These are phyloP conservation scores for Jatropha curcas DNA, from an alignment of 345 rosid species.

Conservation along the genomic window DNA sequence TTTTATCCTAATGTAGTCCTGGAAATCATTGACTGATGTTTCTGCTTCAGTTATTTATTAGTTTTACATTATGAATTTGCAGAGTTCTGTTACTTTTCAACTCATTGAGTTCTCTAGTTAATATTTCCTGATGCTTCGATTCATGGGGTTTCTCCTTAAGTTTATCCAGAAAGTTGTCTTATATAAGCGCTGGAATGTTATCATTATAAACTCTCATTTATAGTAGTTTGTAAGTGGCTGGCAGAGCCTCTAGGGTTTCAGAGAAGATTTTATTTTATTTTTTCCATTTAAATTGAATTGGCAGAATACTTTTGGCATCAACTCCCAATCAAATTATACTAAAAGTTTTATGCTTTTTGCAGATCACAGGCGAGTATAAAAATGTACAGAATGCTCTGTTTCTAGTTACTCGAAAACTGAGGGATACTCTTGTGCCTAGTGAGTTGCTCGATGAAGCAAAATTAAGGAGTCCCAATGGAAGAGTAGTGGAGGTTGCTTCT, in stretches of 20 bases:
- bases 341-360: slow-evolving; percentile 18
- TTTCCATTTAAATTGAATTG: neutral
- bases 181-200: neutral
- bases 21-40: too few species aligned
- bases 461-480: slow-evolving; percentile 24
- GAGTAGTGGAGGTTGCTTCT: slow-evolving; percentile 23
- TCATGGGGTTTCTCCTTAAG: neutral
- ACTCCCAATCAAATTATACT: neutral
- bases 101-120: neutral
- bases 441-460: slow-evolving; percentile 35
- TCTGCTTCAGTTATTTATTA: too few species aligned
- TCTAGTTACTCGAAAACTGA: slow-evolving; percentile 39
- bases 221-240: neutral
- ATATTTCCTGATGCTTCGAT: slow-evolving; percentile 5
- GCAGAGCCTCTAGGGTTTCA: neutral
- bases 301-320: slow-evolving; percentile 15
- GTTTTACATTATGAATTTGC: too few species aligned
- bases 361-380: slow-evolving; percentile 47
- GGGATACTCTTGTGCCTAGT: slow-evolving; percentile 38
- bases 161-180: neutral
- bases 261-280: neutral
- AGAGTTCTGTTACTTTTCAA: too few species aligned
- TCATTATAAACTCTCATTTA: neutral
- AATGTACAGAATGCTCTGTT: slow-evolving; percentile 44
- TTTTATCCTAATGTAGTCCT: too few species aligned